A percentile compares a stretch with the other conserved stretches of the same genome.
Evolutionary conservation across 345 rosid species (phyloP).

Genomic region (Iberis pinnata): DNA sequence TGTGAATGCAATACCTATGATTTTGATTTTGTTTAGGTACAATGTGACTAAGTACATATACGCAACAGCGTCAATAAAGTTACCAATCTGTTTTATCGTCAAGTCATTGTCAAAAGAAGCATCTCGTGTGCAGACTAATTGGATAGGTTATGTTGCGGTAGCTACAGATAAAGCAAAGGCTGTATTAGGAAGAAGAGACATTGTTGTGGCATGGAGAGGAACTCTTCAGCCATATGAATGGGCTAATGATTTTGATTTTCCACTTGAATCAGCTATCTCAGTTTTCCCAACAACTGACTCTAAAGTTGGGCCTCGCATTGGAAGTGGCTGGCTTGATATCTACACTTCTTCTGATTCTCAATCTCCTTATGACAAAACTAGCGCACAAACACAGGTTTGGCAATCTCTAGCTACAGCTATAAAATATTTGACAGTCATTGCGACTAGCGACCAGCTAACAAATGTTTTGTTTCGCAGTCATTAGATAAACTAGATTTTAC

Average conservation of each 20-base stretch:
- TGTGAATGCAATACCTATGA: background rate
- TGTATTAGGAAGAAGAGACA: constrained; percentile 47
- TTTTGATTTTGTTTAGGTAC: constrained; percentile 23
- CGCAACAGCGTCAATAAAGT: constrained; percentile 39
- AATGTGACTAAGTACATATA: constrained; percentile 48
- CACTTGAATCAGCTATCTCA: constrained; percentile 26
- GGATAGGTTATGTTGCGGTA: constrained; percentile 55
- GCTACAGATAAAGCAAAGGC: constrained; percentile 44
- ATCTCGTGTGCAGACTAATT: constrained; percentile 38
- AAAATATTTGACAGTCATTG: no score
- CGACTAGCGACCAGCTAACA: no score
- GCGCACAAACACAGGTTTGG: constrained; percentile 58
- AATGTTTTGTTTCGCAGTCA: no score
- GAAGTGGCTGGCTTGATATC: constrained; percentile 43
- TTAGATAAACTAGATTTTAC: no score
- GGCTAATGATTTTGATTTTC: constrained; percentile 38
- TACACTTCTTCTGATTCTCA: constrained; percentile 41
- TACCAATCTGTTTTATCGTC: constrained; percentile 36
- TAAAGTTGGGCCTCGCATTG: constrained; percentile 28
- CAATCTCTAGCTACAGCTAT: no score
- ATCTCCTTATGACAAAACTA: constrained; percentile 35
- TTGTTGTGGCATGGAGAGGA: constrained; percentile 46
- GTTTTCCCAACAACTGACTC: constrained; percentile 13
- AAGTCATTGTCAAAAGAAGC: constrained; percentile 32
- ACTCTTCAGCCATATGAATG: constrained; percentile 39